Evolutionary conservation across 2,329 filamentous ascomycete species (phyloP), one percentile per base, ranked within the genome.

Genomic region (Neoascochyta sp.): DNA sequence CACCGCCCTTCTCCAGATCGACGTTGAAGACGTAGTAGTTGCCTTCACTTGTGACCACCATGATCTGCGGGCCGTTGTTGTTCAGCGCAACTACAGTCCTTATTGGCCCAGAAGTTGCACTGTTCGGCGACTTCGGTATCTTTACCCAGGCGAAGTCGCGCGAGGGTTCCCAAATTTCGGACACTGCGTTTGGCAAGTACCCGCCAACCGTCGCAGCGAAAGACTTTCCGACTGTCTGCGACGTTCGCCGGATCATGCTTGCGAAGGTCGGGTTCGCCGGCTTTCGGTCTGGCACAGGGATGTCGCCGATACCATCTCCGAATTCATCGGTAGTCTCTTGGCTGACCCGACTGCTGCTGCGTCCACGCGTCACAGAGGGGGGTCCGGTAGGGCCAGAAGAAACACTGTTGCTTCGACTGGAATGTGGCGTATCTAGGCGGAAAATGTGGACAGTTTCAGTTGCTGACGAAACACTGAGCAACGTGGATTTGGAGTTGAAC

Each of bases 361-460:
- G 63, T 17, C 68, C 63, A 15, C 58, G 53, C 6, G 53, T 49
- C n/a, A 39, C 34, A 17, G 50, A 52, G 3, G 40, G 18, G 2
- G 56, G 52, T 22, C 39, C 39, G 12, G 32, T 42, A 17, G 47
- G 24, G 14, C 49, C 37, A 4, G 54, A 57, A 15, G 56, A 60
- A 3, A 58, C 40, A 27, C 60, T 62, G 28, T 54, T 57, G 23
- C 54, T 60, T 9, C 59, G 48, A 25, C 54, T 56, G 19, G 50
- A 47, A 31, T 59, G 54, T 2, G 57, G 53, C 9, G 45, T 41
- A 4, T 53, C 52, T 29, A 98, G 73, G 32, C 89, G 86, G 69
- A 98, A 98, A 29, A 98, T 88, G 60, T 98, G 92, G 7, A 98
- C 83, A 0, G 92, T 98, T 54, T 98, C 92, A 1, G 89, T 94